Evolutionary conservation across 768 basidiomycete species (phyloP).

Genomic region (Imleria badia): DNA sequence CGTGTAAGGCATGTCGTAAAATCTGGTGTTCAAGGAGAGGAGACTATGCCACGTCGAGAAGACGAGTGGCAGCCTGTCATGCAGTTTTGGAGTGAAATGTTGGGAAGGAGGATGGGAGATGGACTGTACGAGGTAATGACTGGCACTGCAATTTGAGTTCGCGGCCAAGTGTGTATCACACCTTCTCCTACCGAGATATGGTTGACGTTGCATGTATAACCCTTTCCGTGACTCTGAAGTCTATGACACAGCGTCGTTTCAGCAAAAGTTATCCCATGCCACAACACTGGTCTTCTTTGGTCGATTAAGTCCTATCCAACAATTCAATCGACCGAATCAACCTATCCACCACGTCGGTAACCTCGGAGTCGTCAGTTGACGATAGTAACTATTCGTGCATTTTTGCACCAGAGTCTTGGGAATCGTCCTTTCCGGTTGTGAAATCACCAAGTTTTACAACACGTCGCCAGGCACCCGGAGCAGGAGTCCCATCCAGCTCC

Average conservation of each 20-base stretch:
- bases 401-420: not conserved
- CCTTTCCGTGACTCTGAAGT: constrained; percentile 2
- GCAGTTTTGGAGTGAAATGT: constrained; percentile 78
- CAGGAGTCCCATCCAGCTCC: not conserved
- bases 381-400: constrained; percentile 8
- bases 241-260: not conserved
- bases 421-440: not conserved
- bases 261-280: constrained; percentile 6
- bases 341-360: not conserved
- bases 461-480: not conserved
- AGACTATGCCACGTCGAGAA: constrained; percentile 74
- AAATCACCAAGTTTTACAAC: not conserved
- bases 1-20: constrained; percentile 50
- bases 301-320: not conserved
- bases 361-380: not conserved
- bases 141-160: constrained; percentile 12
- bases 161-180: too few relatives aligned
- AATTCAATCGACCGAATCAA: not conserved
- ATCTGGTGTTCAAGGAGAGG: constrained; percentile 26
- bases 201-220: not conserved
- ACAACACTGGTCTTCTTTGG: constrained; percentile 17
- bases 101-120: constrained; percentile 55
- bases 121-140: constrained; percentile 71
- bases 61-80: constrained; percentile 85
- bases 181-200: not conserved